Base-by-base conservation (phyloP, 2,329 filamentous ascomycete species). In the Calonectria leucothoes region DNA sequence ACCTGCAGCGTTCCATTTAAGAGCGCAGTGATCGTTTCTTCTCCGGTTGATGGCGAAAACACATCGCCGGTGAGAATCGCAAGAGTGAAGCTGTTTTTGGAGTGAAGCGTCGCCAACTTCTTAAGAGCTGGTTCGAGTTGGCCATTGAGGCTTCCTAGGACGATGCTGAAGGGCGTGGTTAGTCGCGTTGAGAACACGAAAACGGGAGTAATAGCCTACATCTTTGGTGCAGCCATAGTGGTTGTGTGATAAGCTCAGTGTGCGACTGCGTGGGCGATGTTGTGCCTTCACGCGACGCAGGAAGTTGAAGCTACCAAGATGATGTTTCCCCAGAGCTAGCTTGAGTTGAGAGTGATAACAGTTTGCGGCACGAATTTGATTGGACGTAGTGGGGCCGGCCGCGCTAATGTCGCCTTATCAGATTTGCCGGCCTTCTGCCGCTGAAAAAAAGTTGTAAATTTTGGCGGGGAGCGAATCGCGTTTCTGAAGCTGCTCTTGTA, bases 41-140 rank as follows among this genome's bases (percentile, higher is more conserved):
- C 88, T 66, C 94, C 89, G 57, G 92, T 88, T 1, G 87, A 85
- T 52, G 89, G 85, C 23, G 89, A 87, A 81, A 98, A 98, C 8
- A 98, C 88, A 81, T 98, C 94, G 69, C 97, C 97, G 12, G 92
- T 91, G 37, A 98, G 87, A 69, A 99, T 92, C 20, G 94, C 95
- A 79, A 98, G 94, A 17, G 94, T 89, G 83, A 99, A 98, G 81
- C 89, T 90, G 82, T 98, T 97, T 85, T 98, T 98, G 42, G 92
- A 87, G 79, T 98, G 96, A 3, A 98, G 88, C 12, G 91, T 90
- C 11, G 92, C 88, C 25, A 98, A 87, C 85, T 98, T 99, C 73
- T 91, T 89, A 83, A 99, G 95, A 12, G 94, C 92, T 15, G 92
- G 84, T 75, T 91, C 88, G 66, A 98, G 89, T 81, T 94, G 92